A percentile compares a stretch with the other conserved stretches of the same genome.
phyloP scores from a whole-genome alignment of 495 filamentous ascomycete species.

The Trichoderma gamsii region DNA sequence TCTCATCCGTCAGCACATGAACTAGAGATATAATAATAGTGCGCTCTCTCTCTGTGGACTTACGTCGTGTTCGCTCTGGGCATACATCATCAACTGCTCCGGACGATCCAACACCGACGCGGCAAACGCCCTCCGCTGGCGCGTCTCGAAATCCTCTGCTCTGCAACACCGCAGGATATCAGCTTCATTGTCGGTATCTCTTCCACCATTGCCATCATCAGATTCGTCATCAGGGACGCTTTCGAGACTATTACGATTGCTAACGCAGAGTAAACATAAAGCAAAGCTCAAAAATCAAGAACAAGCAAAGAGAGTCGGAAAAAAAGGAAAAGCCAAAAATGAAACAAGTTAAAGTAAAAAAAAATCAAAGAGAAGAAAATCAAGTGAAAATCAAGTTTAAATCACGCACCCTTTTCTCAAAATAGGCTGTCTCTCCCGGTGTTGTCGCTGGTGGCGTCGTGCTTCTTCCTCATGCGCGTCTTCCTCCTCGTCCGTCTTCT shows the following conservation, averaged over 20 bases:
- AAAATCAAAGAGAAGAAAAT: neutral
- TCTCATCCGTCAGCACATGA: neutral
- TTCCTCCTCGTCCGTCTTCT: slow-evolving; percentile 18
- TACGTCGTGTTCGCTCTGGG: slow-evolving; percentile 41
- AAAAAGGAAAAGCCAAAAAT: neutral
- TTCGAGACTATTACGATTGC: neutral
- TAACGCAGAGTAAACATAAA: neutral
- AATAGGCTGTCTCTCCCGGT: too few species aligned
- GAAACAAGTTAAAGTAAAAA: neutral
- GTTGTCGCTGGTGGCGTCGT: neutral
- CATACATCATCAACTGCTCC: slow-evolving; percentile 49
- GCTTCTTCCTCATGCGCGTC: neutral
- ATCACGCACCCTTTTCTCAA: too few species aligned
- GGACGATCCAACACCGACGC: slow-evolving; percentile 42
- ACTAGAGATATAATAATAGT: too few species aligned
- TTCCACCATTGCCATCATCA: neutral
- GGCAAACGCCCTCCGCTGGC: slow-evolving; percentile 37
- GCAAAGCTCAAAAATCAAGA: neutral
- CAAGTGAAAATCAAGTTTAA: neutral
- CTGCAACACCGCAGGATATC: neutral
- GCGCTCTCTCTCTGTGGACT: too few species aligned
- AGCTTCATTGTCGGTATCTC: neutral
- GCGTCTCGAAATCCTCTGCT: slow-evolving; percentile 25
- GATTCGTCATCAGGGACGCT: neutral
- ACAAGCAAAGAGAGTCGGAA: neutral